These are phyloP conservation scores for Globisporangium acanthophoron DNA, from an alignment of 352 stramenopile species.

Conservation along the genomic window DNA sequence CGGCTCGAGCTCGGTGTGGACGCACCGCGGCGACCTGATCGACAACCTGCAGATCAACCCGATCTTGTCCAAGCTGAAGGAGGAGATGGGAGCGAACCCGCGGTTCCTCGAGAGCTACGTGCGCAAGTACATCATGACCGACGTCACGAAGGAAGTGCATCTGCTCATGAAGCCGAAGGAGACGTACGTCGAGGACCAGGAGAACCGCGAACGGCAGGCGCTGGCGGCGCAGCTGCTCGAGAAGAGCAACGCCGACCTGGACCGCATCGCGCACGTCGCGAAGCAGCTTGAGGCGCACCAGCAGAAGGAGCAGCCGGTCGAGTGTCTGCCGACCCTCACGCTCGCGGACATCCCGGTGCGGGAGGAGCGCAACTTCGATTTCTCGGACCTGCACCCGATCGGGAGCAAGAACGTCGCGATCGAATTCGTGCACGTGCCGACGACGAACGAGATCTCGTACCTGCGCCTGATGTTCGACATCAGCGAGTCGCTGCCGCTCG, in stretches of 20 bases:
- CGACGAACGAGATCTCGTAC: conserved; percentile 83
- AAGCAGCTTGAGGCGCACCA: conserved; percentile 59
- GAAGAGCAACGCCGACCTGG: conserved; percentile 46
- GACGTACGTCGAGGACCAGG: conserved; percentile 53
- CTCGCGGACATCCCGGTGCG: conserved; percentile 56
- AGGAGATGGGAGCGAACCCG: conserved; percentile 56
- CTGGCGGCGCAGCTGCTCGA: conserved; percentile 39
- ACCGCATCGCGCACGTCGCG: conserved; percentile 39
- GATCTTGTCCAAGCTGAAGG: conserved; percentile 45
- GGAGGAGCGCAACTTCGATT: conserved; percentile 44
- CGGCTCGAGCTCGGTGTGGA: conserved; percentile 61
- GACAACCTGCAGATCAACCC: conserved; percentile 68
- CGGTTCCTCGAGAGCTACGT: conserved; percentile 67
- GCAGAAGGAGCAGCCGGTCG: conserved; percentile 54
- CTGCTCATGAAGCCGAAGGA: conserved; percentile 73
- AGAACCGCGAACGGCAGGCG: conserved; percentile 36
- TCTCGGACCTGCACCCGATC: conserved; percentile 30
- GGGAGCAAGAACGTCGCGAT: conserved; percentile 14
- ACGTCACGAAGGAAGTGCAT: conserved; percentile 48
- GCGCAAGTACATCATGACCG: conserved; percentile 37
- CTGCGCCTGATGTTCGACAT: conserved; percentile 69
- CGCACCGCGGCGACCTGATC: conserved; percentile 59
- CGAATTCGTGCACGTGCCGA: conserved; percentile 66
- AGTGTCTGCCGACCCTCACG: conserved; percentile 71
- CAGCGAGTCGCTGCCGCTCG: conserved; percentile 32